Base-by-base conservation (phyloP, 768 basidiomycete species). In the Strobilomyces confusus region DNA sequence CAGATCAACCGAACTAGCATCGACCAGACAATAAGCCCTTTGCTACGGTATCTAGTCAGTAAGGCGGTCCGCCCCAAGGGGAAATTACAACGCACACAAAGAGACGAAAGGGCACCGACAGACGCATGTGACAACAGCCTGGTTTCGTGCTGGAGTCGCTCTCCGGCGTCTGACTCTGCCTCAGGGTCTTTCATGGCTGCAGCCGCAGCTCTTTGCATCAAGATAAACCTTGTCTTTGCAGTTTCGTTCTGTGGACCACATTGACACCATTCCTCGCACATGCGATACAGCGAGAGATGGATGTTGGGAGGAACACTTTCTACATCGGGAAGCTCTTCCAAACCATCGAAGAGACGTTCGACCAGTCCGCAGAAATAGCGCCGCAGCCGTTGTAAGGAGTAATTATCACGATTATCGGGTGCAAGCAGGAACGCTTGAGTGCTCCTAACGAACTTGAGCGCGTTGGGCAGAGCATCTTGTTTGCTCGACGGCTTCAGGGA, bases 201-300 rank as follows among this genome's bases (percentile, higher is more conserved):
- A 3, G 76, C 75, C 4, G 80, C 81, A 15, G 83, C 79, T 57
- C 80, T 81, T 62, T 90, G 83, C 82, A 93, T 92, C 51, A 79
- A 63, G 23, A 81, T 77, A 40, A 86, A 72, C 44, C 89, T 79
- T 49, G 84, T 87, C 66, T 83, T 87, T 36, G 81, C 79, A n/a
- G 74, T 70, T 56, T 92, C 89, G 1, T 82, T 77, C 60, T 89
- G 84, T 29, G 83, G 79, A 6, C 91, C 93, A 43, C 88, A 75
- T 62, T 91, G 85, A 68, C 93, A 95, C 94, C 94, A 97, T 62
- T 94, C 92, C 69, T 95, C 92, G 59, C 92, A 94, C 36, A 92
- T 73, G 32, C 86, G 82, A 70, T 90, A 95, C 30, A 95, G 70
- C 3, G 86, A 79, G 8, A 94, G 77, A 63, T 92, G 83, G 73